These are phyloP conservation scores for Exserohilum rostratum DNA, from an alignment of 2,329 filamentous ascomycete genomes.

Conservation along the genomic window DNA sequence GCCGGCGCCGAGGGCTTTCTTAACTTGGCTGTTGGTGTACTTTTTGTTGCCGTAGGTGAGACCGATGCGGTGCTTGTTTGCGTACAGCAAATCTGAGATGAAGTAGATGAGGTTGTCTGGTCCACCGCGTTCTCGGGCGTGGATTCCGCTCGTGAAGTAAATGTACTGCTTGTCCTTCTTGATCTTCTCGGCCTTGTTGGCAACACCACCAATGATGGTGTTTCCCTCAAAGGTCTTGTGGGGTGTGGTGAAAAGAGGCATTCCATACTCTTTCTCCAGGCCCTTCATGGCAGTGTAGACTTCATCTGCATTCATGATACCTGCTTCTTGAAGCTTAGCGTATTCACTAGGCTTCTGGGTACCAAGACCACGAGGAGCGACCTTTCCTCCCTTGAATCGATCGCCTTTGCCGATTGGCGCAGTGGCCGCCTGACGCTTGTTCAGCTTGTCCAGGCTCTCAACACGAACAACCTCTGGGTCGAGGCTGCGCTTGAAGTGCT, in stretches of 20 bases:
- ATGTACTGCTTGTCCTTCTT: slow-evolving; percentile 55
- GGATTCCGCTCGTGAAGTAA: slow-evolving; percentile 61
- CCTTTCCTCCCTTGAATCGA: slow-evolving; percentile 52
- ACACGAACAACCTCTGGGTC: slow-evolving; percentile 32
- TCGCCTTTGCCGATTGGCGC: slow-evolving; percentile 48
- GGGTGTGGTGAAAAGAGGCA: slow-evolving; percentile 53
- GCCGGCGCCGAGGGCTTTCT: slow-evolving; percentile 58
- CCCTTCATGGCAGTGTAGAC: slow-evolving; percentile 54
- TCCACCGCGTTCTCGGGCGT: slow-evolving; percentile 65
- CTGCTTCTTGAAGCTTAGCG: slow-evolving; percentile 39
- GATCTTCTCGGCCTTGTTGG: slow-evolving; percentile 53
- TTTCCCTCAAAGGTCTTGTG: slow-evolving; percentile 53
- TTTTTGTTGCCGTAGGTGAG: slow-evolving; percentile 59
- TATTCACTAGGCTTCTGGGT: slow-evolving; percentile 43
- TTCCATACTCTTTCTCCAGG: slow-evolving; percentile 51
- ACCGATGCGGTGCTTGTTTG: slow-evolving; percentile 57
- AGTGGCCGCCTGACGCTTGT: slow-evolving; percentile 35
- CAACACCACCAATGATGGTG: slow-evolving; percentile 48
- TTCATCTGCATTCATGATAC: slow-evolving; percentile 55
- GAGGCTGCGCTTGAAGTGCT: slow-evolving; percentile 29
- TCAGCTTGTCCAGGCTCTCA: slow-evolving; percentile 31
- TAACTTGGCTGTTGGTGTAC: slow-evolving; percentile 61
- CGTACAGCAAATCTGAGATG: slow-evolving; percentile 62
- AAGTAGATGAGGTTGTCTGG: slow-evolving; percentile 65
- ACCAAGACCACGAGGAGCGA: slow-evolving; percentile 52